Conservation (phyloP, 805 yeast genomes). For the Wickerhamiella hasegawae region DNA sequence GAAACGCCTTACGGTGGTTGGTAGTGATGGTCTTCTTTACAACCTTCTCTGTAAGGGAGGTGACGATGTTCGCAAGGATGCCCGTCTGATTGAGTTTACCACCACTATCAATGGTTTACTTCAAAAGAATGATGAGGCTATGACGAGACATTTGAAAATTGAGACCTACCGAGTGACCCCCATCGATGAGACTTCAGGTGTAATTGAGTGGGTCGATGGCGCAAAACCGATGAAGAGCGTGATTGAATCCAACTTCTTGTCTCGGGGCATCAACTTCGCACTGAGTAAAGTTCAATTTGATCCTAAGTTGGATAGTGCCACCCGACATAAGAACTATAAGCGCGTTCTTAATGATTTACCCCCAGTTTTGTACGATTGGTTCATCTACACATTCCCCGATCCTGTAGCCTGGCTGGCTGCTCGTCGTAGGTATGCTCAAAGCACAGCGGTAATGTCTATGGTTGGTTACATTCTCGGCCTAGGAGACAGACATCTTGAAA, state of each 20-base stretch:
- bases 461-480: constrained; percentile 87
- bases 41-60: constrained; percentile 65
- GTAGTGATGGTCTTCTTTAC: constrained; percentile 63
- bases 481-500: constrained; percentile 95
- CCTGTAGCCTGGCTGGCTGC: constrained; percentile 78
- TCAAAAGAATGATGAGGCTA: constrained; percentile 49
- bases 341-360: constrained; percentile 22
- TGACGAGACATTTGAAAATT: constrained; percentile 53
- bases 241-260: constrained; percentile 28
- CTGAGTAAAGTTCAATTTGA: constrained; percentile 14
- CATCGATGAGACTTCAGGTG: constrained; percentile 69
- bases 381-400: constrained; percentile 73
- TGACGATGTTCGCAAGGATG: constrained; percentile 92
- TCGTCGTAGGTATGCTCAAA: constrained; percentile 54
- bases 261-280: constrained; percentile 24
- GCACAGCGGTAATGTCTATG: constrained; percentile 93
- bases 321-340: constrained; percentile 23
- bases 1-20: constrained; percentile 53
- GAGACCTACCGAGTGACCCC: constrained; percentile 82
- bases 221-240: constrained; percentile 58
- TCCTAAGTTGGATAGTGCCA: constrained; percentile 8
- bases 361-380: constrained; percentile 68
- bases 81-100: constrained; percentile 83
- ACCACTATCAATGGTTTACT: constrained; percentile 68
- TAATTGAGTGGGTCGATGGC: constrained; percentile 78